phyloP scores from a whole-genome alignment of 78 protist genomes.

The Dictyostelium brefeldianum region DNA sequence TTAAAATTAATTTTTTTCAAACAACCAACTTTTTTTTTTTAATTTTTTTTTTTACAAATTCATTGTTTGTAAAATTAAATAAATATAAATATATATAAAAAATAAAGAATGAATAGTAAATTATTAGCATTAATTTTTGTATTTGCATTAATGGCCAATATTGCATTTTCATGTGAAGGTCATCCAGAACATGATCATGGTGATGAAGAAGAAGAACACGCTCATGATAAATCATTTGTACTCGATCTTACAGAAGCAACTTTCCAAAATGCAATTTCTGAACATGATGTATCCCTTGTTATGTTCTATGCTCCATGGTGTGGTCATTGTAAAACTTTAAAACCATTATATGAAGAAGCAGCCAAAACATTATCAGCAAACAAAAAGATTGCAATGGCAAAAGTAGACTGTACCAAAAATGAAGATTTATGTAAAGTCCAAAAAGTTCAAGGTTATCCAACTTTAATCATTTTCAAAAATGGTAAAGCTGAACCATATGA shows the following conservation, averaged over 20 bases:
- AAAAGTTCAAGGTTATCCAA: conserved; percentile 77
- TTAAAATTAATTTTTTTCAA: too few species aligned
- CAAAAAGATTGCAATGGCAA: conserved; percentile 63
- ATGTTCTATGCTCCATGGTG: conserved; percentile 67
- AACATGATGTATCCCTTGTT: conserved; percentile 46
- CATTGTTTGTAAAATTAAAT: conserved; percentile 14
- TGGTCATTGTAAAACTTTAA: conserved; percentile 93
- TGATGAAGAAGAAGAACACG: conserved; percentile 24
- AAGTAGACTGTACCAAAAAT: conserved; percentile 77
- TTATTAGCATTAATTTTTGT: conserved; percentile 9
- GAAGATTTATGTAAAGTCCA: conserved; percentile 29
- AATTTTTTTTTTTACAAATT: not conserved
- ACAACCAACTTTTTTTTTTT: not conserved
- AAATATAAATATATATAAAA: not conserved
- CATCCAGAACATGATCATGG: conserved; percentile 37
- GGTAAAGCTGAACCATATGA: conserved; percentile 87
- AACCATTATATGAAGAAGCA: conserved; percentile 86
- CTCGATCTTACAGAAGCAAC: not conserved
- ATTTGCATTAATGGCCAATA: conserved; percentile 15
- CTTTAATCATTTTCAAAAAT: conserved; percentile 74
- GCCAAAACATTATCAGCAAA: conserved; percentile 38
- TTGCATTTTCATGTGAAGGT: conserved; percentile 21
- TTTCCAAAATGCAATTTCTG: conserved; percentile 8
- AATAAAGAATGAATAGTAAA: conserved; percentile 33
- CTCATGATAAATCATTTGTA: conserved; percentile 35